Percentiles rank a stretch among this genome's conserved stretches.
Evolutionary conservation across 208 protist genomes (phyloP).

Genomic region (Trypanosoma grayi): DNA sequence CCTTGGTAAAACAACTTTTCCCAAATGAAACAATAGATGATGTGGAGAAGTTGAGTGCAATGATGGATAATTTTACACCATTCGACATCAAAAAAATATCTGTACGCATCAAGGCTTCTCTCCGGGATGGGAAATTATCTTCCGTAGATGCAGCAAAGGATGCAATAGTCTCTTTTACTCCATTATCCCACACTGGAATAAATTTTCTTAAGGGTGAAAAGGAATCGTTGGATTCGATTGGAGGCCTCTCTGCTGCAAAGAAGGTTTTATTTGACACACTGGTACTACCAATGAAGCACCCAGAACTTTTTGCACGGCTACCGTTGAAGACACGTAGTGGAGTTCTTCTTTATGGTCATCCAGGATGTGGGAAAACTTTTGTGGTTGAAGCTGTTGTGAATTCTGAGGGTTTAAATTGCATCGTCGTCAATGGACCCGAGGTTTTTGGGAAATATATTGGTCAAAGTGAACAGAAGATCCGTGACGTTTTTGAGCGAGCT

Average conservation of each 20-base stretch:
- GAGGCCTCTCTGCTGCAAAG: conserved; percentile 92
- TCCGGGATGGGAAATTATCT: conserved; percentile 1
- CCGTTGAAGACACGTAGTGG: conserved; percentile 91
- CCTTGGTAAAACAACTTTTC: conserved; percentile 61
- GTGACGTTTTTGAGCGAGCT: conserved; percentile 90
- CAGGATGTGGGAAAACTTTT: conserved; percentile 92
- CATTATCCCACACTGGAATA: conserved; percentile 82
- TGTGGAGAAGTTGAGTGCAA: conserved; percentile 34
- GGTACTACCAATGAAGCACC: conserved; percentile 92
- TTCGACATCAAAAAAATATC: conserved; percentile 76
- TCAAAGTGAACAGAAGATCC: conserved; percentile 92
- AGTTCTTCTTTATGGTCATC: conserved; percentile 91
- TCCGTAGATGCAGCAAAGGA: conserved; percentile 29
- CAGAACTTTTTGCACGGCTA: conserved; percentile 87
- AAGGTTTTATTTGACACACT: conserved; percentile 94
- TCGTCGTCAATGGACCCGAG: conserved; percentile 93
- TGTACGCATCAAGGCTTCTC: conserved; percentile 34
- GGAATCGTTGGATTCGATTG: conserved; percentile 79
- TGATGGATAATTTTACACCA: conserved; percentile 90
- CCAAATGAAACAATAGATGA: conserved; percentile 31
- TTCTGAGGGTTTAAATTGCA: conserved; percentile 81
- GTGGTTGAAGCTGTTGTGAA: conserved; percentile 78
- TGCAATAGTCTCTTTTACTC: conserved; percentile 54
- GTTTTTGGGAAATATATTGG: conserved; percentile 95
- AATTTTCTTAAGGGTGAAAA: conserved; percentile 74